Base-by-base conservation (phyloP, 2,329 filamentous ascomycete genomes). In the Dothideomycetes sp. region DNA sequence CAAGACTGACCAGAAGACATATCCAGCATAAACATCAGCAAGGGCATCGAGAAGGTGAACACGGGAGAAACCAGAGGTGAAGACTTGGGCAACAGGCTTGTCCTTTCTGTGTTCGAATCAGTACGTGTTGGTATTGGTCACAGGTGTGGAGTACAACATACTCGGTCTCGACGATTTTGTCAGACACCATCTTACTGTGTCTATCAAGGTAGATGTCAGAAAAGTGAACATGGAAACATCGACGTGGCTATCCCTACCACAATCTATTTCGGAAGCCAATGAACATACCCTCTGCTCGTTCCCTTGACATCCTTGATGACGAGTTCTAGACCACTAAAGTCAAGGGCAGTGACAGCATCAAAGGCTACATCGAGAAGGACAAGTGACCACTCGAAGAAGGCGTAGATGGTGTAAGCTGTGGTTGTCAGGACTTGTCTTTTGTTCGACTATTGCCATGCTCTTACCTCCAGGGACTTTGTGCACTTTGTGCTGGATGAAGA, bases 401-500 rank as follows among this genome's bases (percentile, higher is more conserved):
- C 82, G 62, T 98, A 98, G 38, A 73, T 94, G 1, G 91, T 98
- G 64, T 98, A 98, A 22, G 91, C 91, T n/a, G n/a, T n/a, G n/a
- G n/a, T n/a, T n/a, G n/a, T n/a, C n/a, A n/a, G n/a, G n/a, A n/a
- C 96, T 53, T 32, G 12, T 30, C 12, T 8, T 12, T 18, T 19
- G 16, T 12, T 34, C 27, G 11, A 8, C 16, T 16, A 4, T 4
- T 39, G 16, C 19, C 12, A 11, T 33, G 16, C 19, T 16, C 15
- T 39, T 91, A n/a, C n/a, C n/a, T 72, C 91, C 91, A 43, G 91
- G 72, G 45, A 96, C 77, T 44, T 81, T 85, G 60, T 98, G 87
- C 38, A 98, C 84, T 64, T 98, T 98, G 70, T 98, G 91, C 61
- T 95, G 91, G 48, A 98, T 94, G 59, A 95, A 98, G 60, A 87